Evolutionary conservation across 768 basidiomycete species (phyloP).

Genomic region (Tulasnella sp.): DNA sequence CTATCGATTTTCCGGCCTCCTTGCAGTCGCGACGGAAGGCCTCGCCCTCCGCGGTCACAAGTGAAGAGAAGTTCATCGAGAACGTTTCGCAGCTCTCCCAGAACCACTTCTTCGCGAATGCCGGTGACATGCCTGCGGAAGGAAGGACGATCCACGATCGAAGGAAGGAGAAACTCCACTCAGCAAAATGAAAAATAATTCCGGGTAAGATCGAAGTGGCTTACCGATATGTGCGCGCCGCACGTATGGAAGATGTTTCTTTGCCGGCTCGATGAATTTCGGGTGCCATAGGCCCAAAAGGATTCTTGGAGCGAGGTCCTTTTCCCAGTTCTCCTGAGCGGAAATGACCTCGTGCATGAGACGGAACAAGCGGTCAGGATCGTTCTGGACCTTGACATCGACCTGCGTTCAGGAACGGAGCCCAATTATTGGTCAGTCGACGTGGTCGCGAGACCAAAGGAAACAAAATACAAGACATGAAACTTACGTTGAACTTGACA

Average conservation of each 20-base stretch:
- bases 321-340: constrained; percentile 66
- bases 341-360: constrained; percentile 71
- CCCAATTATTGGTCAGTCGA: neutral
- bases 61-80: constrained; percentile 69
- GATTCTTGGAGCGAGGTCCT: constrained; percentile 70
- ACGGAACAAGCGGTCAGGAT: constrained; percentile 77
- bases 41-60: constrained; percentile 70
- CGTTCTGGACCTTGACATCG: constrained; percentile 91
- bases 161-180: neutral
- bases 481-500: constrained; percentile 43
- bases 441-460: constrained; percentile 6
- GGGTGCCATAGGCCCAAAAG: constrained; percentile 89
- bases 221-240: constrained; percentile 73
- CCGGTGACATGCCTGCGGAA: constrained; percentile 46
- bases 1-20: constrained; percentile 70
- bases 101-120: constrained; percentile 78
- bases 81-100: constrained; percentile 85
- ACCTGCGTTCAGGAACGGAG: constrained; percentile 61
- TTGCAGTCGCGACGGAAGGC: constrained; percentile 72
- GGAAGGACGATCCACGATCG: neutral
- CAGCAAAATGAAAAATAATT: constrained; percentile 5
- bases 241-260: constrained; percentile 72
- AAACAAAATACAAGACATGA: constrained; percentile 10
- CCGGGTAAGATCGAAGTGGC: neutral
- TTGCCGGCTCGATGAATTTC: constrained; percentile 74